phyloP scores from a whole-genome alignment of 1,284 basidiomycete species.

The Exobasidium rhododendri region DNA sequence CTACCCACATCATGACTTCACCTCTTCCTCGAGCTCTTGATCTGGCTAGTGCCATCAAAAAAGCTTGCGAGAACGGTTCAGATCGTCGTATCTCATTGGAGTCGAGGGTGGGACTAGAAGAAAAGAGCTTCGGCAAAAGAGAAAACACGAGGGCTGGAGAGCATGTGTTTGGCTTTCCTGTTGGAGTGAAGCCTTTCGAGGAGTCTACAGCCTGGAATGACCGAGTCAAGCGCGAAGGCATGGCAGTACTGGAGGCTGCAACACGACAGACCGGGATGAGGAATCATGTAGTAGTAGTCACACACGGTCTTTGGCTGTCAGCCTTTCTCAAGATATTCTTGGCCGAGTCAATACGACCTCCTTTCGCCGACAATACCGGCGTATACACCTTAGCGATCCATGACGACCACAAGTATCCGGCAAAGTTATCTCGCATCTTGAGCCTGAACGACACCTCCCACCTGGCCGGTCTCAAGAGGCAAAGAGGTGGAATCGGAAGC shows the following conservation, averaged over 20 bases:
- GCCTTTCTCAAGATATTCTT: not conserved
- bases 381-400: conserved; percentile 1
- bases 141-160: not conserved
- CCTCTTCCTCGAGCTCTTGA: not conserved
- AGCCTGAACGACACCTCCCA: conserved; percentile 6
- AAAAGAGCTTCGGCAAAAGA: not conserved
- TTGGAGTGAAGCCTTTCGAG: not conserved
- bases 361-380: conserved; percentile 12
- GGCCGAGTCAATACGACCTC: not conserved
- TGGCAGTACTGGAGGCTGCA: not conserved
- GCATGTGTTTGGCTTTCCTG: not conserved
- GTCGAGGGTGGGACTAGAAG: not conserved
- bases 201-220: not conserved
- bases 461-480: conserved; percentile 8
- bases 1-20: conserved; percentile 2
- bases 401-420: not conserved
- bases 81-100: not conserved
- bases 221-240: not conserved
- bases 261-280: not conserved
- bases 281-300: conserved; percentile 5
- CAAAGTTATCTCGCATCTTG: not conserved
- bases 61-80: not conserved
- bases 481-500: conserved; percentile 11
- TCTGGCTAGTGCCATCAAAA: not conserved
- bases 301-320: conserved; percentile 8